Conservation (phyloP, 2,329 filamentous ascomycete genomes). For the Acephala macrosclerotiorum region DNA sequence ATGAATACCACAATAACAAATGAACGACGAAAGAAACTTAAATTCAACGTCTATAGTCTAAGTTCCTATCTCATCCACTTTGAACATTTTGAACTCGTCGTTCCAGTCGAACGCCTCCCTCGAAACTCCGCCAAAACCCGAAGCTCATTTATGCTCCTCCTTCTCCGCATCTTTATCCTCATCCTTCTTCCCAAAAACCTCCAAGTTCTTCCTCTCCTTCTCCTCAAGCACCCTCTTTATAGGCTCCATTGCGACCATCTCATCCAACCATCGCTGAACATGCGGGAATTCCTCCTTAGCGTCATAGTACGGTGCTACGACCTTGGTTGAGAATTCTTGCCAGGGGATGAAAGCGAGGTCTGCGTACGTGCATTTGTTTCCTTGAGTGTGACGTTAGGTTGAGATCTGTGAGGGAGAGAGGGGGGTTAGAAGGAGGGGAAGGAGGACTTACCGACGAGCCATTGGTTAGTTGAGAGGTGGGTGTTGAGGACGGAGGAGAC, state of each 20-base stretch:
- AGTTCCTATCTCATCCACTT: too few relatives aligned
- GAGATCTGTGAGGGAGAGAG: too few relatives aligned
- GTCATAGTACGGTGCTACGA: background rate
- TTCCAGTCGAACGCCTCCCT: too few relatives aligned
- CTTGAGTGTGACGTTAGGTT: conserved; percentile 28
- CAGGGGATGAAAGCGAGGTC: conserved; percentile 49
- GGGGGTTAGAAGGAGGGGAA: too few relatives aligned
- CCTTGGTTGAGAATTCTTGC: conserved; percentile 18
- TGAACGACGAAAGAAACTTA: background rate
- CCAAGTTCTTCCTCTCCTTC: conserved; percentile 2
- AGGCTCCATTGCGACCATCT: conserved; percentile 3
- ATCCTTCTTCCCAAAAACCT: background rate
- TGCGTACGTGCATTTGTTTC: conserved; percentile 48
- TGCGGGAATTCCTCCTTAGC: conserved; percentile 13
- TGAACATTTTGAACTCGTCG: too few relatives aligned
- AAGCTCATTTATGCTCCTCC: background rate
- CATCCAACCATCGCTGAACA: conserved; percentile 12
- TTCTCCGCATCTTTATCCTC: background rate
- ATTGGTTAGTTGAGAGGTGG: conserved; percentile 41
- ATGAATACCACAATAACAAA: background rate
- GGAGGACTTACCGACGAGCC: conserved; percentile 11
- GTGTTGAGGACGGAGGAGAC: conserved; percentile 50
- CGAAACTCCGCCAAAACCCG: too few relatives aligned
- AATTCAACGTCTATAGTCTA: background rate
- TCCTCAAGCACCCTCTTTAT: conserved; percentile 15